These are phyloP conservation scores for Acmispon strigosus DNA, from an alignment of 306 rosid species.

Conservation along the genomic window DNA sequence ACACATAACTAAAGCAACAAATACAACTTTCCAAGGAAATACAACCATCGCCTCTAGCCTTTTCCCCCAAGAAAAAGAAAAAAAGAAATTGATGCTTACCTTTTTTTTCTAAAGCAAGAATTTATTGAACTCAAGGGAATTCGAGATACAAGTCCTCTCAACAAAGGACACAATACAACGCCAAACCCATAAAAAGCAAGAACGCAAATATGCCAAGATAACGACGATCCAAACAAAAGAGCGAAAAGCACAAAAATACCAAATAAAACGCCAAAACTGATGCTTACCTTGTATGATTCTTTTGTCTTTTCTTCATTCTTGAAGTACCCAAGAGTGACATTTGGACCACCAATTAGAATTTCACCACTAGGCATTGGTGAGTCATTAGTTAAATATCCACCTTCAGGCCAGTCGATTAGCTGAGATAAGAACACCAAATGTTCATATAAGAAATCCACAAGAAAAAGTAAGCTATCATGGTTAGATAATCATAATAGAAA, in stretches of 20 bases:
- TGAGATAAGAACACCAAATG: constrained; percentile 32
- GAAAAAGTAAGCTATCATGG: not conserved
- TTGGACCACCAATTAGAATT: constrained; percentile 91
- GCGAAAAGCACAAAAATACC: too few relatives aligned
- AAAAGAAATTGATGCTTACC: constrained; percentile 36
- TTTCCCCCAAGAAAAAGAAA: not conserved
- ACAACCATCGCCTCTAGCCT: not conserved
- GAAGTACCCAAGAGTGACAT: constrained; percentile 86
- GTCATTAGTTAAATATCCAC: constrained; percentile 70
- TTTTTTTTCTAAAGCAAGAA: too few relatives aligned
- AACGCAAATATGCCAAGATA: too few relatives aligned
- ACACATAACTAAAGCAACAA: not conserved
- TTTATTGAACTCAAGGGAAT: too few relatives aligned
- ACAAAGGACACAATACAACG: too few relatives aligned
- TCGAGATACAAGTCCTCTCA: too few relatives aligned
- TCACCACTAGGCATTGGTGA: constrained; percentile 90
- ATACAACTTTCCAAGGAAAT: not conserved
- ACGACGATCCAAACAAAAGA: too few relatives aligned
- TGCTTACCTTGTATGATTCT: constrained; percentile 81
- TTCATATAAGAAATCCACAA: constrained; percentile 5
- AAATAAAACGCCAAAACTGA: too few relatives aligned
- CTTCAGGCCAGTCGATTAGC: constrained; percentile 92
- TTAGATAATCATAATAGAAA: not conserved
- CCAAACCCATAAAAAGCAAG: too few relatives aligned
- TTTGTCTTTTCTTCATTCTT: constrained; percentile 85